Percentiles rank a stretch among this genome's conserved stretches.
Evolutionary conservation across 108 stramenopile species (phyloP).

Genomic region (Cyclotella choctawhatcheeana): DNA sequence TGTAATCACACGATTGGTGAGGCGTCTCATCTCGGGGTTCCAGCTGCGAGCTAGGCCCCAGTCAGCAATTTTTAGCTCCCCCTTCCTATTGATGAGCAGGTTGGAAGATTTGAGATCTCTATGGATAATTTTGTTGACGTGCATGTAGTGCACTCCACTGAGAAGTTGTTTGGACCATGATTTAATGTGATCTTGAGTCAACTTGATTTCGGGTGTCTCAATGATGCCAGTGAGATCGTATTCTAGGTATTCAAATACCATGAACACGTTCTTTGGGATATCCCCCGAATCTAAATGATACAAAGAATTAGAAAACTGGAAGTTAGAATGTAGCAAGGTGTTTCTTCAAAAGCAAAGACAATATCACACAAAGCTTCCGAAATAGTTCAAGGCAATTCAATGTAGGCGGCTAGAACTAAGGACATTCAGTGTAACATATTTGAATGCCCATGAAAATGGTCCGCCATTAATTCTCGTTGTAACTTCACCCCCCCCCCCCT

Average conservation of each 20-base stretch:
- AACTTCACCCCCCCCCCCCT: too few species aligned
- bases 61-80: constrained; percentile 96
- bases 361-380: neutral
- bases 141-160: constrained; percentile 91
- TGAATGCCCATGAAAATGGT: too few species aligned
- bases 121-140: constrained; percentile 93
- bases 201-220: constrained; percentile 82
- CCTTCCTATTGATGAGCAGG: constrained; percentile 86
- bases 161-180: constrained; percentile 93
- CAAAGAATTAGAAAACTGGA: neutral
- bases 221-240: constrained; percentile 90
- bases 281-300: constrained; percentile 62
- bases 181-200: constrained; percentile 88
- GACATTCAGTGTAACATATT: too few species aligned
- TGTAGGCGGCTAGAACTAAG: neutral
- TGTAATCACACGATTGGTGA: constrained; percentile 96
- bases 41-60: constrained; percentile 94
- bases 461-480: too few species aligned
- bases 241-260: constrained; percentile 96
- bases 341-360: neutral
- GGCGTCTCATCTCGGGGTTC: constrained; percentile 85
- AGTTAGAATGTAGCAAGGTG: constrained; percentile 13
- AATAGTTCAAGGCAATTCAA: neutral
- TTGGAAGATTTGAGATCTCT: constrained; percentile 96
- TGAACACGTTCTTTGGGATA: constrained; percentile 90